A percentile compares a stretch with the other conserved stretches of the same genome.
These are phyloP conservation scores for Simplicillium aogashimaense DNA, from an alignment of 2,329 filamentous ascomycete species.

Conservation along the genomic window DNA sequence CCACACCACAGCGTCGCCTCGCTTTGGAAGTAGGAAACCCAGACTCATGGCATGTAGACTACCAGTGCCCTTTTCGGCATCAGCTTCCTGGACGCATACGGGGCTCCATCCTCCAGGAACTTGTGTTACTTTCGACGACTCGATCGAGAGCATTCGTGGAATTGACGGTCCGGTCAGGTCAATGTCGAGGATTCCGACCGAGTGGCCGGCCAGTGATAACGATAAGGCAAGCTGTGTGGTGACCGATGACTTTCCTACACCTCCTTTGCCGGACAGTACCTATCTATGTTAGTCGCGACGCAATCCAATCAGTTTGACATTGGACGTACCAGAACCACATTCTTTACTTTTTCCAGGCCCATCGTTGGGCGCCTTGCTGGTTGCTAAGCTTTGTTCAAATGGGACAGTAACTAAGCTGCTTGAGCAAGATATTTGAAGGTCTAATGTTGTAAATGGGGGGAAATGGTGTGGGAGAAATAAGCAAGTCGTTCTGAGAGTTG, in stretches of 20 bases:
- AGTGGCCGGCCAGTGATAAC: conserved; percentile 73
- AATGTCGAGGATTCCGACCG: conserved; percentile 90
- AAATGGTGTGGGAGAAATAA: too few species aligned
- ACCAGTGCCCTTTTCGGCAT: conserved; percentile 42
- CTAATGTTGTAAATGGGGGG: too few species aligned
- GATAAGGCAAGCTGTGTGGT: conserved; percentile 92
- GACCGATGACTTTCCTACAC: conserved; percentile 96
- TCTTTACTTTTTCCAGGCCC: conserved; percentile 51
- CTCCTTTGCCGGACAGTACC: conserved; percentile 92
- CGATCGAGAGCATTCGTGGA: conserved; percentile 85
- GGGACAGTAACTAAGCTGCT: background rate
- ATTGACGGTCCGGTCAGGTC: conserved; percentile 96
- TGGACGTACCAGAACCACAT: conserved; percentile 60
- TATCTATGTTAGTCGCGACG: conserved; percentile 13
- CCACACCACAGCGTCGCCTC: conserved; percentile 94
- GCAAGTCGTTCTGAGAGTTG: too few species aligned
- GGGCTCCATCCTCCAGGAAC: conserved; percentile 88
- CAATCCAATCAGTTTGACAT: background rate
- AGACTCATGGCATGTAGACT: conserved; percentile 80
- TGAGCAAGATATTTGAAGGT: too few species aligned
- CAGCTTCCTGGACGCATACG: conserved; percentile 65
- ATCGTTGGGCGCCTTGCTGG: conserved; percentile 17
- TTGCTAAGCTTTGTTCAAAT: background rate
- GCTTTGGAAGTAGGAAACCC: conserved; percentile 74
- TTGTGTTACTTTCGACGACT: conserved; percentile 81